Percentiles rank a stretch among this genome's conserved stretches.
Conservation (phyloP, 176 grass and related monocot genomes). For the Carex pumila region DNA sequence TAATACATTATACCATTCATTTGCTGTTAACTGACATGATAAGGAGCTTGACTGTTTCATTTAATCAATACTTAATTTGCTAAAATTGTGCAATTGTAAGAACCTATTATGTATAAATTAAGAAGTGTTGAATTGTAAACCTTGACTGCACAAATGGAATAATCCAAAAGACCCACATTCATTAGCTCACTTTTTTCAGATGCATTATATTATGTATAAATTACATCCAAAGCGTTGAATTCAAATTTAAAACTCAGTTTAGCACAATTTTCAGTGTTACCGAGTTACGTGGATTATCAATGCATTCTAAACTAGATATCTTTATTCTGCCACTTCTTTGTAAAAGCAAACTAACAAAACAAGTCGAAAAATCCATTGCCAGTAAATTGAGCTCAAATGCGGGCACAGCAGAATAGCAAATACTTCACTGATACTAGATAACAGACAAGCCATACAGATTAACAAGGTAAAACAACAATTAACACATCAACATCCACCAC, state of each 20-base stretch:
- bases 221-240: neutral
- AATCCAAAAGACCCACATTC: no score
- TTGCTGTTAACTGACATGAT: no score
- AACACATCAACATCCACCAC: neutral
- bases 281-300: no score
- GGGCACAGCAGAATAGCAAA: neutral
- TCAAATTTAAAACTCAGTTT: neutral
- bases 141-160: no score
- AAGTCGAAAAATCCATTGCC: neutral
- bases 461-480: neutral
- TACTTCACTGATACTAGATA: neutral
- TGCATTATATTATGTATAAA: neutral
- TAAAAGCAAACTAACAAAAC: neutral
- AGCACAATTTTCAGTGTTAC: no score
- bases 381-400: neutral
- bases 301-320: no score
- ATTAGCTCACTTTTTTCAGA: neutral
- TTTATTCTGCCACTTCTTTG: neutral
- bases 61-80: no score
- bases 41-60: no score
- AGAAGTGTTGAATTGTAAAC: no score
- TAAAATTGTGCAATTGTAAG: no score
- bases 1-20: no score
- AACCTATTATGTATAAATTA: no score
- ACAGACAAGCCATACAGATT: neutral